Percentiles rank a stretch among this genome's conserved stretches.
Evolutionary conservation across 169 alveolate genomes (phyloP).

Genomic region (Plasmodium berghei): DNA sequence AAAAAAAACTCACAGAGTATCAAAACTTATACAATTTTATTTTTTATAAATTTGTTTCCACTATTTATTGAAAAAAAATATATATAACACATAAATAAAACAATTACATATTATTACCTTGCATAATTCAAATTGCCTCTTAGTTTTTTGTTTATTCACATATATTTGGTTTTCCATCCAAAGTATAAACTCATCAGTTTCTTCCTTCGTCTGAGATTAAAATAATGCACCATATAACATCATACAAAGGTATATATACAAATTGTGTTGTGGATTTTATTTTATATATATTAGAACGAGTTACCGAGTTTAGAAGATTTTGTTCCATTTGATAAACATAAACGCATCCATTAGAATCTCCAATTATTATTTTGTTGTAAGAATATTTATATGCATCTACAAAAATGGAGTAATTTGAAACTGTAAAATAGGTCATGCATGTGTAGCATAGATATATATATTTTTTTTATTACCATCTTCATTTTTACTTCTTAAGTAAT

Average conservation of each 20-base stretch:
- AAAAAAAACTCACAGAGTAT: no score
- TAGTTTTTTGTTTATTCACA: slow-evolving; percentile 51
- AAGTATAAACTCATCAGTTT: slow-evolving; percentile 53
- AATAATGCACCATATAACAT: background rate
- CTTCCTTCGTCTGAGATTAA: slow-evolving; percentile 38
- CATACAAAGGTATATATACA: background rate
- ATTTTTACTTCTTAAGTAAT: slow-evolving; percentile 47
- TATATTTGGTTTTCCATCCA: slow-evolving; percentile 57
- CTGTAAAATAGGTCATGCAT: background rate
- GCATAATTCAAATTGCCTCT: slow-evolving; percentile 47
- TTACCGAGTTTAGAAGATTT: slow-evolving; percentile 55
- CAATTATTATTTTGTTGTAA: slow-evolving; percentile 66
- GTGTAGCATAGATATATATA: slow-evolving; percentile 14
- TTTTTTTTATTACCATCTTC: slow-evolving; percentile 65
- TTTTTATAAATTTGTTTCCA: slow-evolving; percentile 12
- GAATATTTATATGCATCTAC: slow-evolving; percentile 59
- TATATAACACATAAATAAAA: slow-evolving; percentile 17
- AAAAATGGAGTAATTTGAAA: background rate
- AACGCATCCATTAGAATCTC: slow-evolving; percentile 74
- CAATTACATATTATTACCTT: slow-evolving; percentile 8
- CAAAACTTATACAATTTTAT: slow-evolving; percentile 6
- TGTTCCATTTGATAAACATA: slow-evolving; percentile 72
- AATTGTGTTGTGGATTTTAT: no score
- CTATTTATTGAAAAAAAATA: slow-evolving; percentile 2
- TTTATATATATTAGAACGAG: background rate